These are phyloP conservation scores for Corynespora cassiicola DNA, from an alignment of 2,329 filamentous ascomycete genomes.

Conservation along the genomic window DNA sequence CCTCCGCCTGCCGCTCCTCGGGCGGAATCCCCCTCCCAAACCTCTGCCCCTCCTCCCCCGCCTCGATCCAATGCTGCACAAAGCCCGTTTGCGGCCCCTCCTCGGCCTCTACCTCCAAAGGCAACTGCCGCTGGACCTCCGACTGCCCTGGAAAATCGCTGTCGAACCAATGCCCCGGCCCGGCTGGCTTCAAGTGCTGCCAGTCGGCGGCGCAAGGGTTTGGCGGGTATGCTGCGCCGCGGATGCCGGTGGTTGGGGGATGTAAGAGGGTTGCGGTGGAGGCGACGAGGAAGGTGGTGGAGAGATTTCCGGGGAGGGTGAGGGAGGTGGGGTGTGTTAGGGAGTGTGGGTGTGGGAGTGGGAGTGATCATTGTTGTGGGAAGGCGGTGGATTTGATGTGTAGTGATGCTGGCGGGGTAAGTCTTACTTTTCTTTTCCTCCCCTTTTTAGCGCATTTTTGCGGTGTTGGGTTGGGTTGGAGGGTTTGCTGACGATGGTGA, in stretches of 20 bases:
- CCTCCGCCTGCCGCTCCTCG: slow-evolving; percentile 40
- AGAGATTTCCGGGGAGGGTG: slow-evolving; percentile 20
- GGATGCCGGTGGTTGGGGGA: slow-evolving; percentile 14
- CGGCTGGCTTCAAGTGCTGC: slow-evolving; percentile 29
- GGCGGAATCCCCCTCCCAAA: slow-evolving; percentile 49
- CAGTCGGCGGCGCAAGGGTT: slow-evolving; percentile 14
- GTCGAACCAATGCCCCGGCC: slow-evolving; percentile 25
- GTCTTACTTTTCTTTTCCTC: slow-evolving; percentile 13
- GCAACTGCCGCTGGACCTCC: slow-evolving; percentile 25
- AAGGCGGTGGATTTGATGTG: slow-evolving; percentile 41
- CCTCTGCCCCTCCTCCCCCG: slow-evolving; percentile 48
- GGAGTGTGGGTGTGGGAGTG: slow-evolving; percentile 21
- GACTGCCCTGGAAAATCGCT: slow-evolving; percentile 19
- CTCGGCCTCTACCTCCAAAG: too few species aligned
- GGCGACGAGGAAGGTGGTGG: slow-evolving; percentile 25
- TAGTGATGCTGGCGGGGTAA: slow-evolving; percentile 27
- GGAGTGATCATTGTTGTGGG: slow-evolving; percentile 33
- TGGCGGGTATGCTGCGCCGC: slow-evolving; percentile 16
- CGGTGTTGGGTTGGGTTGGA: too few species aligned
- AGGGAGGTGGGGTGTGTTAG: slow-evolving; percentile 25
- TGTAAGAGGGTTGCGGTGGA: slow-evolving; percentile 26
- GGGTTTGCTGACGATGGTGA: background rate
- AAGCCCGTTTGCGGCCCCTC: slow-evolving; percentile 44
- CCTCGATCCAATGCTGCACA: slow-evolving; percentile 52
- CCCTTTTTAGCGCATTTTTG: background rate